Evolutionary conservation across 2,329 filamentous ascomycete species (phyloP).

Genomic region (Aphanocladium album): DNA sequence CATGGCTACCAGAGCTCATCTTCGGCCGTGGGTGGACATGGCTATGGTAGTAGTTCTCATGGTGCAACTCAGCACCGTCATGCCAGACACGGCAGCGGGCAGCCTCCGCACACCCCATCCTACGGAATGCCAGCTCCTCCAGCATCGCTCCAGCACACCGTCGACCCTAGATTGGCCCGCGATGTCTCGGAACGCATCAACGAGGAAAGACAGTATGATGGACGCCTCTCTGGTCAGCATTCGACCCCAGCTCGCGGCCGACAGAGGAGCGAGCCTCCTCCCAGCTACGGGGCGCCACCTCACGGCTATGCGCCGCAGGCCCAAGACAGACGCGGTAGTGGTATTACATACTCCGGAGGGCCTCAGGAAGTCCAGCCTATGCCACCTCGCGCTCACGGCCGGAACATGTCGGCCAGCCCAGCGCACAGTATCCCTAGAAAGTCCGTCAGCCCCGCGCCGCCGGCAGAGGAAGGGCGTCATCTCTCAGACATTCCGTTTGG

Average conservation of each 20-base stretch:
- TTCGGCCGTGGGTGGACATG: constrained; percentile 15
- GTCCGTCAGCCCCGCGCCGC: constrained; percentile 68
- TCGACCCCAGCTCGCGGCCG: constrained; percentile 39
- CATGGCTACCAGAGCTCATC: constrained; percentile 11
- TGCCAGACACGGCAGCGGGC: constrained; percentile 18
- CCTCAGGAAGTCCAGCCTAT: constrained; percentile 21
- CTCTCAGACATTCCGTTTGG: constrained; percentile 64
- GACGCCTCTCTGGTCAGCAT: constrained; percentile 38
- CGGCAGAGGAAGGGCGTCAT: constrained; percentile 41
- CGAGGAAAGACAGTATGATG: constrained; percentile 46
- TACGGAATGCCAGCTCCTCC: constrained; percentile 47
- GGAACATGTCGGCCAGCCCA: constrained; percentile 37
- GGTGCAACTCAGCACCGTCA: constrained; percentile 21
- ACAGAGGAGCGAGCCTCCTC: constrained; percentile 28
- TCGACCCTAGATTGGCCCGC: constrained; percentile 50
- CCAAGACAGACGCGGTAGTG: constrained; percentile 38
- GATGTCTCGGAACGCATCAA: constrained; percentile 56
- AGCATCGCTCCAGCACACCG: constrained; percentile 54
- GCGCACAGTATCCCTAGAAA: constrained; percentile 60
- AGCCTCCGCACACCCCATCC: constrained; percentile 21
- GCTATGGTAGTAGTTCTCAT: constrained; percentile 13
- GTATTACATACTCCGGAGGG: constrained; percentile 33
- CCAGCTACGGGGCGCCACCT: constrained; percentile 23
- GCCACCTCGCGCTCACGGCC: constrained; percentile 30
- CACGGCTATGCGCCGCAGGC: constrained; percentile 33